A percentile compares a stretch with the other conserved stretches of the same genome.
Conservation (phyloP, 495 filamentous ascomycete genomes). For the Aspergillus sparsus region DNA sequence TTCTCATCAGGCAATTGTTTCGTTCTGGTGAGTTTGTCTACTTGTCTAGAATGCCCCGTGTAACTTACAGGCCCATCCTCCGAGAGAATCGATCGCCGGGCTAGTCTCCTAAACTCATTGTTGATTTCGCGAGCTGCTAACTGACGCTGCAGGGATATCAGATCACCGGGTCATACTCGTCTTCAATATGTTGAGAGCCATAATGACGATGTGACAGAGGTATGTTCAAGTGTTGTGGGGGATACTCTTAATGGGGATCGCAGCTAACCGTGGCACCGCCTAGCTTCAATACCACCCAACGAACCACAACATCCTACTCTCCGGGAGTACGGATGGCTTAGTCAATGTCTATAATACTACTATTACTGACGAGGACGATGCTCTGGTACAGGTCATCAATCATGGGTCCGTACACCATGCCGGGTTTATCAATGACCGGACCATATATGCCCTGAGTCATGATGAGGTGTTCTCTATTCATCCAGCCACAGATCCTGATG, state of each 20-base stretch:
- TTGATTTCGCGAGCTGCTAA: conserved; percentile 36
- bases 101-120: conserved; percentile 16
- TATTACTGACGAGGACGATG: conserved; percentile 80
- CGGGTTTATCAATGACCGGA: conserved; percentile 68
- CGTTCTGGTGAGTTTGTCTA: conserved; percentile 75
- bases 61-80: not conserved
- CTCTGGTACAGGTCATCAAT: conserved; percentile 83
- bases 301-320: conserved; percentile 64
- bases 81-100: not conserved
- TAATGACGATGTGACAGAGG: conserved; percentile 88
- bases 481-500: conserved; percentile 60
- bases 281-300: conserved; percentile 73
- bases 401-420: conserved; percentile 84
- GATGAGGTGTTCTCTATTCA: conserved; percentile 82
- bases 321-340: conserved; percentile 89
- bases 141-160: conserved; percentile 61
- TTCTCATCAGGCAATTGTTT: conserved; percentile 69
- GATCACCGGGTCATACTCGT: conserved; percentile 53
- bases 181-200: conserved; percentile 81
- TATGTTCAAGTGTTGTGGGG: conserved; percentile 31
- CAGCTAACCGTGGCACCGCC: not conserved
- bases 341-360: conserved; percentile 80
- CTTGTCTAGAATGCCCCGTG: not conserved
- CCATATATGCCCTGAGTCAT: conserved; percentile 75
- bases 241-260: not conserved